Base-by-base conservation (phyloP, 345 rosid genomes). In the Leavenworthia alabamica region DNA sequence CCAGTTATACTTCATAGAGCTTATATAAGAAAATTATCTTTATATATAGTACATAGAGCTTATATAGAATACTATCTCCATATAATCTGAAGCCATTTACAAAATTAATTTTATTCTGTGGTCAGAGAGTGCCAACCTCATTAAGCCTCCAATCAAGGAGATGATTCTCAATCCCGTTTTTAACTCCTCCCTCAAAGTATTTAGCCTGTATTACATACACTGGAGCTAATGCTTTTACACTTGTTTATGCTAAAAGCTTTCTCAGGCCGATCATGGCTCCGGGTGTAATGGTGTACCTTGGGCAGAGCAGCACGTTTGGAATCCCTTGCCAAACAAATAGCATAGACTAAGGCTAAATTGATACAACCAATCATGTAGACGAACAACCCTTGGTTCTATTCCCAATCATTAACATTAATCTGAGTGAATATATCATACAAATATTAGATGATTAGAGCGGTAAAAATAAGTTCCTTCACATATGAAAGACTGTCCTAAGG, bases 31-130 rank as follows among this genome's bases (percentile, higher is more conserved):
- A 20, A 20, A 20, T 1, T 20, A 20, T 20, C 22, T 20, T 20
- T 2, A 20, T 20, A 20, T 20, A 2, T 15, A 15, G 43, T 31
- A 52, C 28, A 32, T 19, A 10, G 20, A 53, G 42, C 28, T 52
- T 33, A 20, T 54, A 22, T 39, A 37, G 15, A 24, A 9, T 8
- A 41, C 23, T 3, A 31, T 5, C 45, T 55, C 23, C 7, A 26
- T 52, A 22, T 31, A 41, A 52, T 42, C 32, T 29, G 17, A 53
- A 64, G 46, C 46, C 39, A 44, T 33, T 65, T 52, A 52, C 33
- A 54, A 15, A 6, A 50, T 1, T 16, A 51, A 3, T 5, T 22
- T 0, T n/a, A 6, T 51, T 39, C n/a, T 51, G 40, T 51, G 14
- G 19, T 39, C 22, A 20, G 22, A 20, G 2, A 20, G 22, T 20